These are phyloP conservation scores for Coriaria nepalensis DNA, from an alignment of 306 rosid species.

Conservation along the genomic window DNA sequence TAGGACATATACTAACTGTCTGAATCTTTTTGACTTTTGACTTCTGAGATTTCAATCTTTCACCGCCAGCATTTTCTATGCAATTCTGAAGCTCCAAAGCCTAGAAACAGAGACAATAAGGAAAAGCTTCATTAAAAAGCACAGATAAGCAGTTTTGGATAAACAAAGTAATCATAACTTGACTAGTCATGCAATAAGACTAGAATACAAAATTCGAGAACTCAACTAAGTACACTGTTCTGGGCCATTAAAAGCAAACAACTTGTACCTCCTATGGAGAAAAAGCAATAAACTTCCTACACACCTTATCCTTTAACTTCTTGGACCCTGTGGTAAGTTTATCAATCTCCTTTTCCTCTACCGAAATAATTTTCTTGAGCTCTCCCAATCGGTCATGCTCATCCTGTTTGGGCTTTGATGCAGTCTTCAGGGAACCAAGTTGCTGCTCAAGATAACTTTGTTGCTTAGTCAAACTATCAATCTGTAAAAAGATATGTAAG, in stretches of 20 bases:
- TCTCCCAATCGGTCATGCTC: conserved; percentile 61
- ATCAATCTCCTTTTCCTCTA: conserved; percentile 57
- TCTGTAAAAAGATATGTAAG: conserved; percentile 25
- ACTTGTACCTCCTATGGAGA: too few relatives aligned
- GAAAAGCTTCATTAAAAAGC: too few relatives aligned
- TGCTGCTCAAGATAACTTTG: conserved; percentile 68
- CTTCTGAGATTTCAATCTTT: conserved; percentile 67
- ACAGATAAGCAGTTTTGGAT: too few relatives aligned
- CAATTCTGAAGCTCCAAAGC: conserved; percentile 63
- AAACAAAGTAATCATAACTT: too few relatives aligned
- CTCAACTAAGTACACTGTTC: too few relatives aligned
- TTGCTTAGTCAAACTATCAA: conserved; percentile 67
- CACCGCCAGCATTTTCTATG: conserved; percentile 90
- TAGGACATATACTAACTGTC: conserved; percentile 47
- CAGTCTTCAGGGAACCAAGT: conserved; percentile 67
- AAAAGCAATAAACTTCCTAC: conserved; percentile 15
- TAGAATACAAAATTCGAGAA: too few relatives aligned
- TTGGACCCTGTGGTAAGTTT: conserved; percentile 64
- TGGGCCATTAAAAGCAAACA: too few relatives aligned
- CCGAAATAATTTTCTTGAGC: conserved; percentile 41
- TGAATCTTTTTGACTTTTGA: conserved; percentile 70
- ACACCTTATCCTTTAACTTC: conserved; percentile 71
- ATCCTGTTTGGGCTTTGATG: conserved; percentile 55
- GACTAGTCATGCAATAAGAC: too few relatives aligned
- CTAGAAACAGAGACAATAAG: conserved; percentile 27